These are phyloP conservation scores for Comarum palustre DNA, from an alignment of 306 rosid genomes.

Conservation along the genomic window DNA sequence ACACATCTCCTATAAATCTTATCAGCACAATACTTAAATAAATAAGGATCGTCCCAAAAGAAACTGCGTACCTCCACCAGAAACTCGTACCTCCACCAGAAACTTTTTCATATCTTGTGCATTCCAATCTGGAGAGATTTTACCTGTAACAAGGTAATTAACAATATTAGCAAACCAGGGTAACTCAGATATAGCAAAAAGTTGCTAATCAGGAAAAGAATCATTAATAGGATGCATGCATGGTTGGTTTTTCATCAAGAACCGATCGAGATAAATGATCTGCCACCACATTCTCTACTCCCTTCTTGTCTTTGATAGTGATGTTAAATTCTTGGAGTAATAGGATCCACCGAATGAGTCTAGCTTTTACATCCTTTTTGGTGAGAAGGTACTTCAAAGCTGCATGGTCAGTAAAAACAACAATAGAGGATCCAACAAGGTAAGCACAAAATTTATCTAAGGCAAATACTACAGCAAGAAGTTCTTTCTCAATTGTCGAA, in stretches of 20 bases:
- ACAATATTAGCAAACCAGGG: not conserved
- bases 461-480: not conserved
- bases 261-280: not conserved
- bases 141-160: not conserved
- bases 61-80: not conserved
- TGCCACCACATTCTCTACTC: too few species aligned
- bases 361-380: too few species aligned
- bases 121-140: not conserved
- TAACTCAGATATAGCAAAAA: not conserved
- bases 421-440: not conserved
- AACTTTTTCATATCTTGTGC: not conserved
- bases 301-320: too few species aligned
- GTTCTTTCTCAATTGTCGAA: not conserved
- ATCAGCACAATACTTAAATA: not conserved
- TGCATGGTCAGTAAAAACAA: too few species aligned
- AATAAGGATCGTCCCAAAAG: constrained; percentile 15
- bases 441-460: not conserved
- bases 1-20: not conserved
- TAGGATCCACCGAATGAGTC: too few species aligned
- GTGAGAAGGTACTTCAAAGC: too few species aligned
- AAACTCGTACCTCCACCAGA: not conserved
- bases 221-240: not conserved
- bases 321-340: too few species aligned
- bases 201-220: not conserved
- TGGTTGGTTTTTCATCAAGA: not conserved